Evolutionary conservation across 164 flowering plant genomes (phyloP), one percentile per base, ranked within the genome.

Genomic region (Magnolia kwangsiensis): DNA sequence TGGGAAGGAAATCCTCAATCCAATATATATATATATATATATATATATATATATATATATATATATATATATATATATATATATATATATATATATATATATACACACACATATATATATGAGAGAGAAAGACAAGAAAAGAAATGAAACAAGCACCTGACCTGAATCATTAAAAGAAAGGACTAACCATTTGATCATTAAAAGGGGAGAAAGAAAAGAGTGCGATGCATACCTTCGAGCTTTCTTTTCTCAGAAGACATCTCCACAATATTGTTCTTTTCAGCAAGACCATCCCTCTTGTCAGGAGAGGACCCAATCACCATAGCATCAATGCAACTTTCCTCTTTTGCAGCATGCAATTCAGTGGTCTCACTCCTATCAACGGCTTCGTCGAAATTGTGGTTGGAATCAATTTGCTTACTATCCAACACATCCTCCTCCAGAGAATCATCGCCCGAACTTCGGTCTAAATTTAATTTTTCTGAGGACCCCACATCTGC

Each of bases 361-460:
- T 85, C 83, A 79, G 24, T 78, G 74, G 81, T 81, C 80, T 85
- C 92, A 82, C 23, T 79, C 77, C 27, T 77, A 49, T 86, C 85
- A 21, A 76, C 83, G 75, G 79, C 77, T 78, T 83, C 91, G 72
- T 81, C 85, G 75, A 82, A 79, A 66, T 66, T 80, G 78, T 74
- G 79, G 50, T 82, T 88, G 1, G 89, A 83, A 75, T 91, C 94
- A 69, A 81, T 70, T 67, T 86, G 91, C 81, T 89, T 91, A 82
- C 80, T 85, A 73, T 91, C 97, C 75, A 83, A 50, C 37, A 83
- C 83, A 88, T 91, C 96, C 75, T 92, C 95, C 72, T 94, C 97
- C 92, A 92, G 86, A n/a, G 91, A 90, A 79, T 92, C 96, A 83
- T 91, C 97, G 71, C 93, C 94, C 50, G 93, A 85, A 85, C 92